Conservation (phyloP, 2,329 filamentous ascomycete species). For the Fusarium nygamai region DNA sequence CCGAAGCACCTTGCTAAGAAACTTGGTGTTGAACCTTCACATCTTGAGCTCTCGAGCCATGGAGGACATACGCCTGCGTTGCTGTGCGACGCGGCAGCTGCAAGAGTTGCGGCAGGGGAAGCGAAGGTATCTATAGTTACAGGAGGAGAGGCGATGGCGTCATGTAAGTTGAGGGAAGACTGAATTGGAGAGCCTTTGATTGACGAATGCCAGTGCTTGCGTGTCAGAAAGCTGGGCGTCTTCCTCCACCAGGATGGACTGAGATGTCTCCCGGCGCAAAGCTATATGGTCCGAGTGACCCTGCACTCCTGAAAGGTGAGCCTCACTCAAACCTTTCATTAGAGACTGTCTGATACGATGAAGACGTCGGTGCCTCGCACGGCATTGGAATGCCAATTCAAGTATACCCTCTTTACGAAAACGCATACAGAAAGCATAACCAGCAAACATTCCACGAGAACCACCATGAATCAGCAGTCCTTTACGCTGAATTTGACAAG, state of each 20-base stretch:
- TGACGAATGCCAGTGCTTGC: slow-evolving; percentile 43
- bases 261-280: slow-evolving; percentile 56
- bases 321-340: accelerated
- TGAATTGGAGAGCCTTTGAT: accelerated
- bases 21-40: slow-evolving; percentile 58
- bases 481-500: slow-evolving; percentile 70
- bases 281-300: slow-evolving; percentile 58
- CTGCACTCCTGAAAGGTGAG: slow-evolving; percentile 48
- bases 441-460: slow-evolving; percentile 65
- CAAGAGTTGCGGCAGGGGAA: slow-evolving; percentile 63
- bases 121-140: slow-evolving; percentile 67
- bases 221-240: slow-evolving; percentile 45
- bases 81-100: slow-evolving; percentile 71
- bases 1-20: slow-evolving; percentile 62
- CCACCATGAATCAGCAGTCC: slow-evolving; percentile 64
- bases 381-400: slow-evolving; percentile 71
- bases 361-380: slow-evolving; percentile 66
- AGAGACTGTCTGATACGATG: background rate
- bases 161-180: slow-evolving; percentile 48
- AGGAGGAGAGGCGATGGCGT: slow-evolving; percentile 73
- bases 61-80: slow-evolving; percentile 71
- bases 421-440: slow-evolving; percentile 66
- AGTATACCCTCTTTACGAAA: slow-evolving; percentile 74
- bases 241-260: slow-evolving; percentile 69
- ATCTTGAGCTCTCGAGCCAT: slow-evolving; percentile 64